Evolutionary conservation across 352 stramenopile genomes (phyloP), one percentile per base, ranked within the genome.

Genomic region (Elongisporangium prolatum): DNA sequence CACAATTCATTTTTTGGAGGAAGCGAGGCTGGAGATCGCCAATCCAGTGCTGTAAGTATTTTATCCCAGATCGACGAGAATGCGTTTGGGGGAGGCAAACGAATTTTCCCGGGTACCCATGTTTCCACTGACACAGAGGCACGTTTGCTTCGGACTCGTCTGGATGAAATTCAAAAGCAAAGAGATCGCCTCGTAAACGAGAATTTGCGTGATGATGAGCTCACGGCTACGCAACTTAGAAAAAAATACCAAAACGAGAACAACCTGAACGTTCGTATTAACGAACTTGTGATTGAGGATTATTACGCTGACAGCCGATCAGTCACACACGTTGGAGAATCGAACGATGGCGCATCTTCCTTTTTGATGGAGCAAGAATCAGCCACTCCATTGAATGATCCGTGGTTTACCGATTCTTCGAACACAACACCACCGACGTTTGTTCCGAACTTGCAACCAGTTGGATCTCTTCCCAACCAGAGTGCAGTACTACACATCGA

Each of bases 221-320:
- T 92, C 47, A 81, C 76, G 16, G 78, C 72, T 5, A 77, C 69
- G 2, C 74, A 89, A 22, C 64, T 89, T 40, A 74, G 74, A 22
- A 67, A 60, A 17, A 80, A 77, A 55, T 81, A 90, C 34, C 63
- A 73, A 8, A 61, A 71, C 28, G 65, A 81, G 1, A 70, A 80
- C 16, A 73, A 82, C 40, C 71, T 74, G 0, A 79, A 75, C 18
- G 58, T 91, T 55, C 77, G 81, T 17, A 92, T 93, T 58, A 93
- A 90, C 47, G 84, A 93, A 60, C 69, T 95, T 4, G 73, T 95
- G 11, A 95, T 95, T 25, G 86, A 95, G 60, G 75, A 95, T 24
- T 95, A 94, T 50, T 95, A 93, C 54, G 70, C 72, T 3, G 59
- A 81, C 0, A 82, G 63, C 22, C 52, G 65, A 22, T 54, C 54